phyloP scores from a whole-genome alignment of 2,329 filamentous ascomycete species.

The Fusarium sp. region DNA sequence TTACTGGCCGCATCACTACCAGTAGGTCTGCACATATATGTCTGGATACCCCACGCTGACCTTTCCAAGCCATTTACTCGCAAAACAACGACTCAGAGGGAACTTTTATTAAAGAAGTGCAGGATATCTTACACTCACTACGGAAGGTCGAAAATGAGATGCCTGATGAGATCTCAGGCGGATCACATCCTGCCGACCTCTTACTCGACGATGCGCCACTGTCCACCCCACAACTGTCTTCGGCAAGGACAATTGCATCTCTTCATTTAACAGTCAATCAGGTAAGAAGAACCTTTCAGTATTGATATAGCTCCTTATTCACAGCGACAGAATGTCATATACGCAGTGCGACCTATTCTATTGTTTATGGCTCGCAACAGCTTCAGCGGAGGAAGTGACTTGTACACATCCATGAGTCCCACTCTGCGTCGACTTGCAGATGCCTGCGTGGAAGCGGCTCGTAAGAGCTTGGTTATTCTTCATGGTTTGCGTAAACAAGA shows the following conservation, averaged over 20 bases:
- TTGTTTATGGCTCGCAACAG: conserved; percentile 33
- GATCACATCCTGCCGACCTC: conserved; percentile 7
- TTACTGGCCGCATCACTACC: conserved; percentile 33
- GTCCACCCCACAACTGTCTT: not conserved
- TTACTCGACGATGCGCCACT: not conserved
- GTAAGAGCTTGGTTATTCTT: conserved; percentile 29
- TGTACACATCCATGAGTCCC: conserved; percentile 17
- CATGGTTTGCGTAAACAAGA: conserved; percentile 28
- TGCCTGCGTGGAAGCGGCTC: conserved; percentile 35
- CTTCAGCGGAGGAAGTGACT: conserved; percentile 15
- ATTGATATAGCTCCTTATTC: not conserved
- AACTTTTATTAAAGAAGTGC: conserved; percentile 31
- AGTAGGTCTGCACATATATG: not conserved
- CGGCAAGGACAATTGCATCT: conserved; percentile 26
- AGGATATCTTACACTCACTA: conserved; percentile 31
- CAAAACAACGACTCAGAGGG: conserved; percentile 25
- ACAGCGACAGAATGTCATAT: conserved; percentile 22
- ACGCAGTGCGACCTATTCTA: conserved; percentile 31
- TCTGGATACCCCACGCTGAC: not conserved
- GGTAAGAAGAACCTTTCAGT: not conserved
- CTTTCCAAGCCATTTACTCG: conserved; percentile 25
- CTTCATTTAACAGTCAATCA: conserved; percentile 34
- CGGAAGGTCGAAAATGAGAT: conserved; percentile 31
- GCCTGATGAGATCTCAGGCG: conserved; percentile 24
- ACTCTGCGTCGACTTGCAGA: conserved; percentile 33